Conservation (phyloP, 78 protist genomes). For the Cyanophora paradoxa region DNA sequence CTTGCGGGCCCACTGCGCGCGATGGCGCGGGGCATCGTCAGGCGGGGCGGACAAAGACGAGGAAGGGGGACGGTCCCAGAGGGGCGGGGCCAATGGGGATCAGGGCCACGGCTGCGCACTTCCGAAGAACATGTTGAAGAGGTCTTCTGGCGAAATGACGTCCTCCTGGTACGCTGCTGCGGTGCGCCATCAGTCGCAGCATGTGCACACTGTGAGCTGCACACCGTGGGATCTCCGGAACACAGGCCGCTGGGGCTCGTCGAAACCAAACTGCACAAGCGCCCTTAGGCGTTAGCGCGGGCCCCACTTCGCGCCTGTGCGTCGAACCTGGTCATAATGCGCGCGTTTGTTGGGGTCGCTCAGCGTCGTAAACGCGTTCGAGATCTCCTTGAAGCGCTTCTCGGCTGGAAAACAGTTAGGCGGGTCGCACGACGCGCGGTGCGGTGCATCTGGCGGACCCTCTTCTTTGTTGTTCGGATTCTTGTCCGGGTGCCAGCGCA, state of each 20-base stretch:
- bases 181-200: no score
- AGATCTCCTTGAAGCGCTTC: conserved; percentile 4
- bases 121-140: conserved; percentile 18
- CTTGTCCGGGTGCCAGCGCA: conserved; percentile 25
- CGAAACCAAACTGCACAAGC: background rate
- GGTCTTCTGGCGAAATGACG: background rate
- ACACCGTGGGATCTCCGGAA: background rate
- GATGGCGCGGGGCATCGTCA: no score
- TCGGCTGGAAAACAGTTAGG: no score
- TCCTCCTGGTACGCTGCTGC: no score
- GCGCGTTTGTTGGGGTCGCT: conserved; percentile 4
- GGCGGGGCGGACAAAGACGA: no score
- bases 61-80: no score
- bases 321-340: background rate
- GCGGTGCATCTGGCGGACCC: no score
- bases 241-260: background rate
- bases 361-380: background rate
- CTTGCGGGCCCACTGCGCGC: no score
- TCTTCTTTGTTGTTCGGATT: background rate
- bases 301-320: background rate
- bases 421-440: no score
- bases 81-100: no score
- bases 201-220: background rate
- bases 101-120: no score
- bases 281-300: background rate